Base-by-base conservation (phyloP, 139 green algal genomes). In the Chlamydomonas asymmetrica region DNA sequence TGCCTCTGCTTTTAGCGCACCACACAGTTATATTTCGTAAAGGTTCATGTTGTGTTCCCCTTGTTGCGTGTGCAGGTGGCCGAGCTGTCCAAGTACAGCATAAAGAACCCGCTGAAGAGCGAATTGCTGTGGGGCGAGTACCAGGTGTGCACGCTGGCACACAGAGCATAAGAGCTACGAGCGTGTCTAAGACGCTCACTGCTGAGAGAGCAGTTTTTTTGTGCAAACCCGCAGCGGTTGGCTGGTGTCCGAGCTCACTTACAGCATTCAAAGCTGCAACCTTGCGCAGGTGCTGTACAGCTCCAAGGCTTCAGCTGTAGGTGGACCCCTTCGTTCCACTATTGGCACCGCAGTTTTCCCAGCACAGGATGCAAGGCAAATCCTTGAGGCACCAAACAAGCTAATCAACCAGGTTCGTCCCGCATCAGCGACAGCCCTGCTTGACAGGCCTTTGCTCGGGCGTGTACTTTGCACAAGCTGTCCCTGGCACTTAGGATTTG, bases 111-210 rank as follows among this genome's bases (percentile, higher is more conserved):
- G 25, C 35, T 86, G 23, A 74, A 68, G 59, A 79, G 65, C 50
- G 74, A 79, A 4, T 61, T 83, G 64, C 76, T 86, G 16, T 86
- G 71, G 52, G 81, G 81, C 66, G 74, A 75, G 35, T 86, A 71
- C 38, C 72, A 86, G 57, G 81, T 72, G 48, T 2, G 72, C 13
- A n/a, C 16, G 48, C 48, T 56, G 48, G 16, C 48, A 13, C 48
- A 18, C 16, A 27, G 48, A 56, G 18, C 48, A 13, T 56, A 27
- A 27, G 48, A 13, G 18, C 13, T 56, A 18, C 13, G 13, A 18
- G 13, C 48, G 48, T 56, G 16, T 56, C 48, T 27, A 27, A 56
- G 48, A 13, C 48, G 48, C 13, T 13, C 48, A 27, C 48, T 56
- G 13, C 13, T 13, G 16, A 56, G 16, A 56, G 18, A 56, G 16